Evolutionary conservation across 257 asterid species (phyloP).

Genomic region (Przewalskia tangutica): DNA sequence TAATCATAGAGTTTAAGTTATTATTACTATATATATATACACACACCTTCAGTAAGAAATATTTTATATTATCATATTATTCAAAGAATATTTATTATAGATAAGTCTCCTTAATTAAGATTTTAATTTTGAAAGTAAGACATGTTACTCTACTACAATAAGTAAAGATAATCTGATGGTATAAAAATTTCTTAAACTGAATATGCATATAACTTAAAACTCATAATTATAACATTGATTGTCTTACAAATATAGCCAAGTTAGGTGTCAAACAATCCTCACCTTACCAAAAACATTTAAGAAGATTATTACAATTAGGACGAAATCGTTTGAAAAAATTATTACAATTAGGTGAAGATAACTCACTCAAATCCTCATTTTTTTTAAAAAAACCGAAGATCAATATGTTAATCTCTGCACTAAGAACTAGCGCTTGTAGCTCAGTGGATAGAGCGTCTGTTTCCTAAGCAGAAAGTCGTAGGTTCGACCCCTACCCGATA

Average conservation of each 20-base stretch:
- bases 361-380: neutral
- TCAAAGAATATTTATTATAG: neutral
- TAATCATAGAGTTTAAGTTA: too few species aligned
- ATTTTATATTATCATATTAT: neutral
- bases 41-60: too few species aligned
- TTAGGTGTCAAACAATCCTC: neutral
- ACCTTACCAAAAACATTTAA: neutral
- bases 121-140: neutral
- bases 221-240: neutral
- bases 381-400: too few species aligned
- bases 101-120: too few species aligned
- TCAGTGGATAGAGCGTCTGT: constrained; percentile 99
- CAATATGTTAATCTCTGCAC: too few species aligned
- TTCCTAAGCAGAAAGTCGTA: constrained; percentile 98
- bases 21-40: too few species aligned
- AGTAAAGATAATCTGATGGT: neutral
- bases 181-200: neutral
- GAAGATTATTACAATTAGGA: neutral
- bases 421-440: constrained; percentile 62
- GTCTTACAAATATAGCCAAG: neutral
- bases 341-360: neutral
- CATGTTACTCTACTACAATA: neutral
- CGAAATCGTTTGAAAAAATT: neutral
- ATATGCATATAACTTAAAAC: neutral
- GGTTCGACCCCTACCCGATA: constrained; percentile 96